A percentile compares a stretch with the other conserved stretches of the same genome.
Conservation (phyloP, 2,329 filamentous ascomycete species). For the Nothopassalora personata region DNA sequence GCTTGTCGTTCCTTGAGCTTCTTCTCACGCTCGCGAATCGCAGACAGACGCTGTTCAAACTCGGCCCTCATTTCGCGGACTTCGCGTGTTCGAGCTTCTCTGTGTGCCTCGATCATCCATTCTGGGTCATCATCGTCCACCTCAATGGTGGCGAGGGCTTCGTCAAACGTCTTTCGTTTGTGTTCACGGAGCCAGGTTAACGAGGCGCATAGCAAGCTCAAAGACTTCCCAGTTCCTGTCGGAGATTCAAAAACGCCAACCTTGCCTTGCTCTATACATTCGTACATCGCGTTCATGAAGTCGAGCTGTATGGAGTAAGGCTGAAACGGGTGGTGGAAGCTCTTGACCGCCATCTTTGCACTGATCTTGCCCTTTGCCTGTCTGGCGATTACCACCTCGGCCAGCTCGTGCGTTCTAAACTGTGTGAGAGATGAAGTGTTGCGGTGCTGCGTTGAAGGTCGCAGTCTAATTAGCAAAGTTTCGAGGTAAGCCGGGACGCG, state of each 20-base stretch:
- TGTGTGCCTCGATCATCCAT: constrained; percentile 77
- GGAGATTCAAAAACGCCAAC: constrained; percentile 88
- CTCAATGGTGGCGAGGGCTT: constrained; percentile 45
- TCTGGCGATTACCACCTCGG: not conserved
- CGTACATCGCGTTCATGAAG: constrained; percentile 81
- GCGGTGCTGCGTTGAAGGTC: not conserved
- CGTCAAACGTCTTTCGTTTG: constrained; percentile 58
- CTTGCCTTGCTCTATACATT: constrained; percentile 71
- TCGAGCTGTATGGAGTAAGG: constrained; percentile 83
- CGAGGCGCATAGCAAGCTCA: constrained; percentile 84
- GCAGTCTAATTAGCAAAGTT: not conserved
- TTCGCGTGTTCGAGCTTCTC: constrained; percentile 61
- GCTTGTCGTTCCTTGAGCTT: constrained; percentile 50
- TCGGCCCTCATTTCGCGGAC: constrained; percentile 64
- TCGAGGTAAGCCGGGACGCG: not conserved
- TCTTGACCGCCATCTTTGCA: constrained; percentile 30
- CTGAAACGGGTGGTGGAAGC: constrained; percentile 82
- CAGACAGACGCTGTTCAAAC: constrained; percentile 65
- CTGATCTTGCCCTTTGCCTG: not conserved
- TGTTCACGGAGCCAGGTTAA: constrained; percentile 86
- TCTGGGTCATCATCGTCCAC: constrained; percentile 64
- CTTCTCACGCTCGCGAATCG: constrained; percentile 56
- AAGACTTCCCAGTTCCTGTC: constrained; percentile 81
- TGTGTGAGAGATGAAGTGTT: not conserved
- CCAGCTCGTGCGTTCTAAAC: not conserved